Conservation (phyloP, 1,284 basidiomycete species). For the Microbotryomycetes sp. region DNA sequence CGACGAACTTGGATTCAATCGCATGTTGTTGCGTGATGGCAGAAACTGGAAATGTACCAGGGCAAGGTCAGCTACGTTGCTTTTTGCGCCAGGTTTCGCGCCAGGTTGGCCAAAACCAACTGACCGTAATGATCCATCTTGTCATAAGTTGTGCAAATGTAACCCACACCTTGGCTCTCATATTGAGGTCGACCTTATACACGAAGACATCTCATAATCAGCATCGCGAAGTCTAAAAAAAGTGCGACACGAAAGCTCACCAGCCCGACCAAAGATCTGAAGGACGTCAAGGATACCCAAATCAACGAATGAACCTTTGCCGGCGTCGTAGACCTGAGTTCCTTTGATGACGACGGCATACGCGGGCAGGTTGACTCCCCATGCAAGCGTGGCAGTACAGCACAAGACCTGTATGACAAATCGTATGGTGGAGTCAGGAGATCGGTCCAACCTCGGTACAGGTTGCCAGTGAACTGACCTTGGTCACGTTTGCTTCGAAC, state of each 20-base stretch:
- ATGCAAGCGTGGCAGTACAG: conserved; percentile 96
- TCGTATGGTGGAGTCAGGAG: not conserved
- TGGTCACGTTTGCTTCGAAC: conserved; percentile 86
- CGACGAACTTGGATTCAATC: conserved; percentile 93
- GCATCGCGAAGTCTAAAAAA: not conserved
- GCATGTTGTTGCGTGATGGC: conserved; percentile 57
- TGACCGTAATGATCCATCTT: conserved; percentile 84
- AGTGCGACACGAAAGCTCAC: conserved; percentile 40
- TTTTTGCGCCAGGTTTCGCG: not conserved
- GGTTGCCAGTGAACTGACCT: conserved; percentile 51
- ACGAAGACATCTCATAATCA: not conserved
- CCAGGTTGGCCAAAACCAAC: conserved; percentile 14
- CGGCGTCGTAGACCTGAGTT: conserved; percentile 89
- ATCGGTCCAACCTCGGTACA: not conserved
- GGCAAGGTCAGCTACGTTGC: conserved; percentile 5
- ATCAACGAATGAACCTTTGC: conserved; percentile 83
- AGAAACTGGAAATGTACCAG: conserved; percentile 11
- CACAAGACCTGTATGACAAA: conserved; percentile 66
- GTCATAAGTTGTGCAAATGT: conserved; percentile 90
- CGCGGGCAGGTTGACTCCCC: conserved; percentile 98
- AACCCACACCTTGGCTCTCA: conserved; percentile 92
- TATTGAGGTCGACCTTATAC: conserved; percentile 69
- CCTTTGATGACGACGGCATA: conserved; percentile 98
- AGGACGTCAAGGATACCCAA: conserved; percentile 92
- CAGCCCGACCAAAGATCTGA: conserved; percentile 93